Base-by-base conservation (phyloP, 2,329 filamentous ascomycete species). In the Clonostachys sp. region DNA sequence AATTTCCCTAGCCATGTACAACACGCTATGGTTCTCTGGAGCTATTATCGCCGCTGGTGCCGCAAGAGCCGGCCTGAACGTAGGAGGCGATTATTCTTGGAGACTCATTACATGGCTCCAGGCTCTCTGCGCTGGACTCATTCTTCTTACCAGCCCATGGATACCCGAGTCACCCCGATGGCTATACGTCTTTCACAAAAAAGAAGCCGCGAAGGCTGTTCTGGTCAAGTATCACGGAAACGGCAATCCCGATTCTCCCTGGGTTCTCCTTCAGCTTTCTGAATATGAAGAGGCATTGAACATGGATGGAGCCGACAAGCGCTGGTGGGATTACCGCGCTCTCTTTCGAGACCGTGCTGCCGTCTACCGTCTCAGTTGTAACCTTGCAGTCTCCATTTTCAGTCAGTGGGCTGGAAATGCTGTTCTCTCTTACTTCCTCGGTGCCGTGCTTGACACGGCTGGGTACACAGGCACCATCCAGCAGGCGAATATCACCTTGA, bases 381-480 rank as follows among this genome's bases (percentile, higher is more conserved):
- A 72, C 49, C 66, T 36, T 35, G 58, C 63, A 30, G 64, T 75
- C 35, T 63, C 68, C 3, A 62, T 71, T 40, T 74, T 77, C 40
- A 68, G 70, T 3, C 73, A 78, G 54, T 76, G 68, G 69, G 67
- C 70, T 3, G 71, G 66, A 0, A 68, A 70, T 50, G 54, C 50
- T 7, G 48, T 66, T 6, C 57, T 74, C 9, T 75, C 72, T 6
- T 80, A 80, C 56, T 80, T 77, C 58, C 66, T 80, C 2, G 52
- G 54, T 3, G 60, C 74, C 42, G 71, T 81, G 49, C 67, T 81
- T 45, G 64, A 73, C 34, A 75, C 72, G 2, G 76, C 75, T 20
- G 78, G 78, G 12, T 68, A 75, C 50, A 64, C 54, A 3, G 61
- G 60, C 10, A 51, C 51, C 6, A 61, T 65, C 41, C 57, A 58